phyloP scores from a whole-genome alignment of 2,329 filamentous ascomycete species.

The Fusarium lyarnte region DNA sequence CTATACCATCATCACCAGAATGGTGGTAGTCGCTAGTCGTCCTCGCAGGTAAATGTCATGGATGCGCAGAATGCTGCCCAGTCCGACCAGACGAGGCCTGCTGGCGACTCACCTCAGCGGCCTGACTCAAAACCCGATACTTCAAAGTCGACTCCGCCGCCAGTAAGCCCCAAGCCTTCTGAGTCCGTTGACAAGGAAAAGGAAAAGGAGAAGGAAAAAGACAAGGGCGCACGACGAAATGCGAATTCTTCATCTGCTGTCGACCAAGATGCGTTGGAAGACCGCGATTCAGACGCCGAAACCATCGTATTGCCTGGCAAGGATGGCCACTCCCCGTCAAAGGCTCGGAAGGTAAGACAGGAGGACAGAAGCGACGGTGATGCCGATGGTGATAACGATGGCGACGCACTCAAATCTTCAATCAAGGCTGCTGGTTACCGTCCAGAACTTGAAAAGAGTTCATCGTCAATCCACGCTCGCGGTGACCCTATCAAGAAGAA shows the following conservation, averaged over 20 bases:
- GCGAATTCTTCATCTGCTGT: slow-evolving; percentile 44
- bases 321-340: slow-evolving; percentile 71
- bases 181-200: slow-evolving; percentile 34
- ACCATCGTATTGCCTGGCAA: slow-evolving; percentile 75
- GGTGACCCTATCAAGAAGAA: slow-evolving; percentile 59
- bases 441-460: slow-evolving; percentile 49
- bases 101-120: slow-evolving; percentile 62
- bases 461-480: slow-evolving; percentile 48
- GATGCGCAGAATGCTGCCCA: slow-evolving; percentile 75
- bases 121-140: slow-evolving; percentile 41
- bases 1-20: slow-evolving; percentile 57
- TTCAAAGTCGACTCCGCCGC: slow-evolving; percentile 37
- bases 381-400: slow-evolving; percentile 36
- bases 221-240: slow-evolving; percentile 44
- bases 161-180: slow-evolving; percentile 39
- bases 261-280: slow-evolving; percentile 55
- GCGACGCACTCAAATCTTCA: slow-evolving; percentile 52
- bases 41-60: slow-evolving; percentile 70
- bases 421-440: slow-evolving; percentile 44
- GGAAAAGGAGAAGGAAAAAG: slow-evolving; percentile 32
- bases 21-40: slow-evolving; percentile 64
- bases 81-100: slow-evolving; percentile 68
- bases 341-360: slow-evolving; percentile 71
- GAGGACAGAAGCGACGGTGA: slow-evolving; percentile 71
- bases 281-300: slow-evolving; percentile 76